phyloP scores from a whole-genome alignment of 495 filamentous ascomycete genomes.

The Niebla homalea region DNA sequence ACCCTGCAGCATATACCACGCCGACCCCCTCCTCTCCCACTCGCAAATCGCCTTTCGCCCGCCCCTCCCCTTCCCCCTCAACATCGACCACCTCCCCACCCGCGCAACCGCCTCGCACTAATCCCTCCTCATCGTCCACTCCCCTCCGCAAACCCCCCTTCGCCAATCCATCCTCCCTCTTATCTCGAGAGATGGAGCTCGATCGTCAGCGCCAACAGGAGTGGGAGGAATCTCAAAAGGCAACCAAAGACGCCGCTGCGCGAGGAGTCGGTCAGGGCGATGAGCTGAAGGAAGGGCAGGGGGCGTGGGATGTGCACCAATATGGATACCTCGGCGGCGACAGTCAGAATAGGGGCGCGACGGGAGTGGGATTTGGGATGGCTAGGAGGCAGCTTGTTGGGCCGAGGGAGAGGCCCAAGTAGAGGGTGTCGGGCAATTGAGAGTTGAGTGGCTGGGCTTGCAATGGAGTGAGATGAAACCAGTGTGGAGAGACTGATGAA shows the following conservation, averaged over 20 bases:
- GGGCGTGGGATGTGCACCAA: conserved; percentile 77
- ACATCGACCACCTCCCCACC: conserved; percentile 30
- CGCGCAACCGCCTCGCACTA: conserved; percentile 19
- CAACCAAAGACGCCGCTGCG: conserved; percentile 43
- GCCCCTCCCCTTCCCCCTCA: conserved; percentile 20
- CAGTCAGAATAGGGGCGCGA: conserved; percentile 57
- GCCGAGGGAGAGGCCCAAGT: conserved; percentile 49
- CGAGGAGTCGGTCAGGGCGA: conserved; percentile 27
- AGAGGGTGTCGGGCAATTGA: not conserved
- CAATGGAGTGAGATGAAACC: not conserved
- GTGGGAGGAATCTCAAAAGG: conserved; percentile 86
- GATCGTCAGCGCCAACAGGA: conserved; percentile 86
- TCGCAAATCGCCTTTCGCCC: conserved; percentile 18
- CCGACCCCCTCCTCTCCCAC: conserved; percentile 31
- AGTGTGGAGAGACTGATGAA: not conserved
- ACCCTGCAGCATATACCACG: conserved; percentile 33
- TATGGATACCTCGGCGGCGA: conserved; percentile 81
- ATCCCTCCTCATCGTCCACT: conserved; percentile 17
- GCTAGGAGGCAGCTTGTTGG: conserved; percentile 72
- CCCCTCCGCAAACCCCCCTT: conserved; percentile 31
- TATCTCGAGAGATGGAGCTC: conserved; percentile 92
- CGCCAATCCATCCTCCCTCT: conserved; percentile 43
- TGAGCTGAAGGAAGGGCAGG: conserved; percentile 42
- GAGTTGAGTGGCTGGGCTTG: not conserved
- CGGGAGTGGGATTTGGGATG: conserved; percentile 51